Evolutionary conservation across 2,329 filamentous ascomycete species (phyloP), one percentile per base, ranked within the genome.

Genomic region (Decorospora gaudefroyi): DNA sequence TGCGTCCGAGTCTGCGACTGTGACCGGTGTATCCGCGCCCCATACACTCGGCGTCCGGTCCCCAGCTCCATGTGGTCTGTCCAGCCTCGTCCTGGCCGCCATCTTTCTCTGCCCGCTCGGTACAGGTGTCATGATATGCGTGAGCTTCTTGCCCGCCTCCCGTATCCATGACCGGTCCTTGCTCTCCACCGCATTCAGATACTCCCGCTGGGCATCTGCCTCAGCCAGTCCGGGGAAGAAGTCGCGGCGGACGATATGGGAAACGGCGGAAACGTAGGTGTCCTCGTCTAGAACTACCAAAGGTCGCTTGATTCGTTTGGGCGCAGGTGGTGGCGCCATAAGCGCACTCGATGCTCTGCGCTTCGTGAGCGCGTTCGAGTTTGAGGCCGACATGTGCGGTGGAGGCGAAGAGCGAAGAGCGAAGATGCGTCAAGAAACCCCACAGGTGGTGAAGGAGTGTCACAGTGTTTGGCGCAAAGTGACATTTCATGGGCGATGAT

Each of bases 211-310:
- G 0, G 86, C 86, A 60, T 95, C 85, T 10, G 85, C 85, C 68
- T 97, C 90, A 4, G 91, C 75, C 0, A 99, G 78, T 0, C 92
- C 93, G 0, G 93, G 93, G 63, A 97, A 99, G 76, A 95, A 99
- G 76, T 99, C 93, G 55, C 93, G 85, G 7, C 90, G 89, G 52
- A 99, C 96, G 65, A 99, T 97, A 58, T 93, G 86, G 0, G 91
- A 96, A 18, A 99, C 78, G 1, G 88, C 87, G 45, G 90, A 84
- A 2, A 90, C 93, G 71, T 99, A 99, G 39, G 87, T 84, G 58
- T 99, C 92, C 77, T 99, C 93, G 69, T 96, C 90, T 18, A 99
- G 81, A 18, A 96, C 84, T 51, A 86, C 87, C 51, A 86, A 84
- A 0, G 93, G 93, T 38, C 93, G 82, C 72, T 96, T 96, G 64